These are phyloP conservation scores for Suhomyces chickasaworum DNA, from an alignment of 1,139 yeast genomes.

Conservation along the genomic window DNA sequence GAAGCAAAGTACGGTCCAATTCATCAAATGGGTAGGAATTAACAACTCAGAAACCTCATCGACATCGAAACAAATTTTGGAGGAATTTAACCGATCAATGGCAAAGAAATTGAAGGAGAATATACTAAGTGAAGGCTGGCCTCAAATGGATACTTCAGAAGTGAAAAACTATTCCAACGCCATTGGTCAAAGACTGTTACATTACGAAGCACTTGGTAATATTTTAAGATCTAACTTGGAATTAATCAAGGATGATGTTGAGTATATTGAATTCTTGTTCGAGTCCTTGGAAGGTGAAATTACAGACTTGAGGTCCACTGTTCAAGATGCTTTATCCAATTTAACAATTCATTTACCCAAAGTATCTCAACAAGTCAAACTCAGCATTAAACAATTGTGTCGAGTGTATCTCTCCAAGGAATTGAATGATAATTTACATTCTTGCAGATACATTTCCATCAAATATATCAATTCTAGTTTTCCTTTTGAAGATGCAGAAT, in stretches of 20 bases:
- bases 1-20: constrained; percentile 56
- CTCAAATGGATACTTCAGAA: constrained; percentile 40
- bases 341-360: constrained; percentile 52
- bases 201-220: constrained; percentile 78
- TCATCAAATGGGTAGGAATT: constrained; percentile 57
- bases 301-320: constrained; percentile 61
- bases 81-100: constrained; percentile 41
- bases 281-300: constrained; percentile 70
- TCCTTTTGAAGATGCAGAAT: constrained; percentile 68
- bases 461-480: constrained; percentile 67
- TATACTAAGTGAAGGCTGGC: constrained; percentile 63
- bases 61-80: constrained; percentile 15
- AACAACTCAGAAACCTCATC: constrained; percentile 19
- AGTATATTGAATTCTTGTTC: constrained; percentile 66
- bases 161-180: constrained; percentile 33
- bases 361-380: constrained; percentile 42
- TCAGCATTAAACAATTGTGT: constrained; percentile 47
- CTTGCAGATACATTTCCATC: constrained; percentile 62
- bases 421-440: constrained; percentile 28
- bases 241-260: constrained; percentile 47
- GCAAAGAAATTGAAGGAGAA: constrained; percentile 54
- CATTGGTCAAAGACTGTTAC: constrained; percentile 54
- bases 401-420: constrained; percentile 36
- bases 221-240: constrained; percentile 54
- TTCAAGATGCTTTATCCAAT: constrained; percentile 73